These are phyloP conservation scores for Hyaloscypha finlandica DNA, from an alignment of 495 filamentous ascomycete species.

Conservation along the genomic window DNA sequence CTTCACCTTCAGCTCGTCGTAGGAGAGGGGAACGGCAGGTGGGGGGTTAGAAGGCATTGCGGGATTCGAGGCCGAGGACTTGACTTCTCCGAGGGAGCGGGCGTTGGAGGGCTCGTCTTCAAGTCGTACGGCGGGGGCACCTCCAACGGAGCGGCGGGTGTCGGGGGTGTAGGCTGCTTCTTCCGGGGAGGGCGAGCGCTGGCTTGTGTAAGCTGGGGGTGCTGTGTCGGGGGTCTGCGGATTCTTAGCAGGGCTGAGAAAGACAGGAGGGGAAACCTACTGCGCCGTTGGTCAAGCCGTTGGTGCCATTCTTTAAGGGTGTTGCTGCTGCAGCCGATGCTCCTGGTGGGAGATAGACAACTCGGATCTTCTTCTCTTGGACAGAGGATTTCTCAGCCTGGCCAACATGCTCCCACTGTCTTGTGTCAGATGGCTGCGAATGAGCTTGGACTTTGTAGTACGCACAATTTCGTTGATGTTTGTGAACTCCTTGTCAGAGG, in stretches of 20 bases:
- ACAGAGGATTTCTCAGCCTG: constrained; percentile 74
- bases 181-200: constrained; percentile 49
- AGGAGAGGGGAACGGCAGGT: constrained; percentile 16
- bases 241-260: constrained; percentile 7
- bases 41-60: neutral
- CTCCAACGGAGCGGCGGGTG: constrained; percentile 19
- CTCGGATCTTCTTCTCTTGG: constrained; percentile 95
- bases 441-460: constrained; percentile 16
- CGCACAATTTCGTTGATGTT: constrained; percentile 81
- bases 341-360: constrained; percentile 72
- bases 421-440: constrained; percentile 15
- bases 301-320: constrained; percentile 43
- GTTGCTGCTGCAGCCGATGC: constrained; percentile 36
- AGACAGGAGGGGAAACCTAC: constrained; percentile 17
- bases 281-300: constrained; percentile 30
- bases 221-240: constrained; percentile 42
- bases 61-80: constrained; percentile 1
- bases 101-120: constrained; percentile 22
- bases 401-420: constrained; percentile 77
- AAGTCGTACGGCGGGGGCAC: constrained; percentile 11
- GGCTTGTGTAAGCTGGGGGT: constrained; percentile 51
- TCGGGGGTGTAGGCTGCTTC: constrained; percentile 38
- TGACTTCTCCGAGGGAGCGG: constrained; percentile 14
- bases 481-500: constrained; percentile 76
- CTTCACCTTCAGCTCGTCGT: constrained; percentile 68